Percentiles rank a stretch among this genome's conserved stretches.
Evolutionary conservation across 306 rosid species (phyloP).

Genomic region (Begonia peltatifolia): DNA sequence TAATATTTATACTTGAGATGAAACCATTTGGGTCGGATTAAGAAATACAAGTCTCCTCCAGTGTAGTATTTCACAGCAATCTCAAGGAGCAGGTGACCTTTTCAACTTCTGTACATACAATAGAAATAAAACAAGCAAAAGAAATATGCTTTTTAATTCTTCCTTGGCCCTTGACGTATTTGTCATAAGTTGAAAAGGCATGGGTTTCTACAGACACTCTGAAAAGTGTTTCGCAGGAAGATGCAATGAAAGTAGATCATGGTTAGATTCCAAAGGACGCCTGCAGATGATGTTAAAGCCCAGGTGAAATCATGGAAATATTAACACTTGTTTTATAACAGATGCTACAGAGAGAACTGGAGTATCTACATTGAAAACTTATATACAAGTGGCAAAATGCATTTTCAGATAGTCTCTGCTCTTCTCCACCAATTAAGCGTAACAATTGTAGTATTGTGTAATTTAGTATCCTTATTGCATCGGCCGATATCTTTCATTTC

Average conservation of each 20-base stretch:
- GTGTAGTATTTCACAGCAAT: conserved; percentile 93
- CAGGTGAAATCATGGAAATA: too few species aligned
- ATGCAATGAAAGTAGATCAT: conserved; percentile 5
- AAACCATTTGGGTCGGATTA: neutral
- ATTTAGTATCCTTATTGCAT: too few species aligned
- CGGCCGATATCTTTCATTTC: too few species aligned
- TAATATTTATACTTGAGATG: too few species aligned
- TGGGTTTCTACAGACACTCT: conserved; percentile 77
- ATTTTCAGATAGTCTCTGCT: conserved; percentile 91
- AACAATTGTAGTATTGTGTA: too few species aligned
- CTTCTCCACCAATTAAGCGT: conserved; percentile 56
- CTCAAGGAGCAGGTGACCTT: conserved; percentile 63
- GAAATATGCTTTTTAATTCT: conserved; percentile 21
- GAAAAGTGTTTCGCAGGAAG: conserved; percentile 78
- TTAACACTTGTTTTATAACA: too few species aligned
- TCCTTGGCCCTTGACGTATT: conserved; percentile 68
- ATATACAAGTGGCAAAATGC: conserved; percentile 42
- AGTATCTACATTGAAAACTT: too few species aligned
- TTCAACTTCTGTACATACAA: conserved; percentile 53
- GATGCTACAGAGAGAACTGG: too few species aligned
- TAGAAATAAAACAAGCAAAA: neutral
- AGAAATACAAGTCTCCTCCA: conserved; percentile 56
- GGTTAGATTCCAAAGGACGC: too few species aligned
- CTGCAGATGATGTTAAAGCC: too few species aligned
- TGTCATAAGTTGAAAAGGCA: conserved; percentile 88